Conservation (phyloP, 2,329 filamentous ascomycete species). For the Stemphylium lycopersici region DNA sequence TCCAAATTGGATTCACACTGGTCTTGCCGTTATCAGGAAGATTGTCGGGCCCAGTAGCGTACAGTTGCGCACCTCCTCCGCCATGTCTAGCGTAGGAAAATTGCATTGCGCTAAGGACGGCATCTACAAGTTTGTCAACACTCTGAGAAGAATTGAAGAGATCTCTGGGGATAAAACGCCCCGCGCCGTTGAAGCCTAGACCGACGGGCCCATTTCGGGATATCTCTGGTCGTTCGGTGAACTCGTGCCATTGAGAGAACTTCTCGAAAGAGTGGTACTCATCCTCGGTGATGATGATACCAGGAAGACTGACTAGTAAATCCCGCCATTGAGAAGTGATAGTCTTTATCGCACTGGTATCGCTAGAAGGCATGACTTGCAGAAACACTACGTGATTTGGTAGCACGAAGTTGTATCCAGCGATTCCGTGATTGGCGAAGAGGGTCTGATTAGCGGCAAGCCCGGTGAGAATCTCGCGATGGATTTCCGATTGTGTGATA, state of each 20-base stretch:
- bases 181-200: constrained; percentile 41
- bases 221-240: constrained; percentile 38
- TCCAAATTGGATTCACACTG: constrained; percentile 41
- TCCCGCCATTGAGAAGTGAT: constrained; percentile 40
- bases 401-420: constrained; percentile 46
- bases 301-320: constrained; percentile 41
- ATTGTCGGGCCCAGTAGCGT: constrained; percentile 43
- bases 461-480: constrained; percentile 39
- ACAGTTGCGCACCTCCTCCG: constrained; percentile 42
- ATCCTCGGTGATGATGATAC: constrained; percentile 40
- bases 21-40: constrained; percentile 41
- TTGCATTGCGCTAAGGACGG: constrained; percentile 42
- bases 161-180: constrained; percentile 41
- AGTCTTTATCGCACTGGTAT: constrained; percentile 32
- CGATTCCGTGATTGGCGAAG: constrained; percentile 39
- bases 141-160: constrained; percentile 30
- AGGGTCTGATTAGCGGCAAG: constrained; percentile 40
- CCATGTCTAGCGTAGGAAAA: constrained; percentile 34
- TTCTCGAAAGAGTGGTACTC: constrained; percentile 39
- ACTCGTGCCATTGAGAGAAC: constrained; percentile 41
- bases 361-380: constrained; percentile 37
- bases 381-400: constrained; percentile 41
- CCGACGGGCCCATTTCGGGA: constrained; percentile 44
- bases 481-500: constrained; percentile 39
- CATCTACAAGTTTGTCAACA: constrained; percentile 36